phyloP scores from a whole-genome alignment of 805 yeast genomes.

The Saccharomycopsis sp. region DNA sequence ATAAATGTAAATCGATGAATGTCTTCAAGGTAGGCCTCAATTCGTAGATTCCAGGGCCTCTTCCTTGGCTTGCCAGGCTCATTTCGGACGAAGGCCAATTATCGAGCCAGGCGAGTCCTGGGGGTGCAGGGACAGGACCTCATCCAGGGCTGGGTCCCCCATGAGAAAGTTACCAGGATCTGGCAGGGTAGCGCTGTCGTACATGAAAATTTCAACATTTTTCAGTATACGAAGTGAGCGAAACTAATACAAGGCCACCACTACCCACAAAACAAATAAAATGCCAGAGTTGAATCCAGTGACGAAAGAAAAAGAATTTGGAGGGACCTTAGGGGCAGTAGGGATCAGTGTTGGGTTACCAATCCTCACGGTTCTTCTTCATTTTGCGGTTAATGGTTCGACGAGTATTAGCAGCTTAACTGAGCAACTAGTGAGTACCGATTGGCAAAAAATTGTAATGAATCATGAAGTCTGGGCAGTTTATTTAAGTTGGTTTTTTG shows the following conservation, averaged over 20 bases:
- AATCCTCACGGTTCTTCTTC: slow-evolving; percentile 45
- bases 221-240: too few relatives aligned
- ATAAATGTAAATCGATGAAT: not conserved
- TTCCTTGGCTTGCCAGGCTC: too few relatives aligned
- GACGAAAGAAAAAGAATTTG: slow-evolving; percentile 68
- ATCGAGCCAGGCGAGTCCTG: too few relatives aligned
- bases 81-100: too few relatives aligned
- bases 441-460: slow-evolving; percentile 30
- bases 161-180: too few relatives aligned
- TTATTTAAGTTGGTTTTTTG: slow-evolving; percentile 67
- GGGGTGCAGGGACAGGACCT: too few relatives aligned
- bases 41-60: not conserved
- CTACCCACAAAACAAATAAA: not conserved
- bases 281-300: slow-evolving; percentile 50
- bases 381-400: slow-evolving; percentile 48
- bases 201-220: too few relatives aligned
- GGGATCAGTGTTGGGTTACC: slow-evolving; percentile 66
- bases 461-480: slow-evolving; percentile 50
- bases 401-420: too few relatives aligned
- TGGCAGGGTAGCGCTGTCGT: too few relatives aligned
- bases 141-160: too few relatives aligned
- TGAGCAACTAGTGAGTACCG: slow-evolving; percentile 35
- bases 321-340: slow-evolving; percentile 70
- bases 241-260: not conserved
- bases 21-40: not conserved